phyloP scores from a whole-genome alignment of 106 monocot genomes.

The Platanthera zijinensis region DNA sequence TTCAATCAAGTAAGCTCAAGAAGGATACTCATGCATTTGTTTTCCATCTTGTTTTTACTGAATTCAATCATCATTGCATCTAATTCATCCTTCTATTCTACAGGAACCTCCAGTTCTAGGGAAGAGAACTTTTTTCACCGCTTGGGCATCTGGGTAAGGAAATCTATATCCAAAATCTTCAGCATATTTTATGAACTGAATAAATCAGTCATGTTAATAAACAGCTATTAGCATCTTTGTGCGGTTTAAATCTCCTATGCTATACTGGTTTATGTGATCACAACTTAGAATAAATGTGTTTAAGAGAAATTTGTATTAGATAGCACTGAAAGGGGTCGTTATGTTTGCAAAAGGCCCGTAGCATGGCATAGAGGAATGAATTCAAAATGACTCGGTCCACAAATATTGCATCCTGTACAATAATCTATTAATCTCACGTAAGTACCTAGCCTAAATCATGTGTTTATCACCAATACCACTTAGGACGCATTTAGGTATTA shows the following conservation, averaged over 20 bases:
- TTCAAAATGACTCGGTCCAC: too few species aligned
- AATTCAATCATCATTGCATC: background rate
- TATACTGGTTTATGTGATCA: background rate
- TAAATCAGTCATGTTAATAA: background rate
- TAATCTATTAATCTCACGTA: too few species aligned
- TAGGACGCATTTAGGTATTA: background rate
- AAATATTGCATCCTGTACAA: background rate
- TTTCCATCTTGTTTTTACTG: background rate
- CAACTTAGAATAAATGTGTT: background rate
- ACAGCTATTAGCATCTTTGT: background rate
- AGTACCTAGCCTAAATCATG: background rate
- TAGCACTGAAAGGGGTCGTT: too few species aligned
- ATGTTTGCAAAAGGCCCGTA: too few species aligned
- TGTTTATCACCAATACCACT: background rate
- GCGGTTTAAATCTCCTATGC: too few species aligned
- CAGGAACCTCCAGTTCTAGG: conserved; percentile 97
- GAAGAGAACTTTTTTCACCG: conserved; percentile 85
- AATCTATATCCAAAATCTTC: background rate
- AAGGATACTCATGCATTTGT: background rate
- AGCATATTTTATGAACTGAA: background rate
- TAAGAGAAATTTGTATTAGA: background rate
- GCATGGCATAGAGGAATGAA: too few species aligned
- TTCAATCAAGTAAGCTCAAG: background rate
- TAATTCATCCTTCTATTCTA: conserved; percentile 13
- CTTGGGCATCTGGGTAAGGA: conserved; percentile 66